Evolutionary conservation across 352 stramenopile genomes (phyloP).

Genomic region (Phytophthora agathidicida): DNA sequence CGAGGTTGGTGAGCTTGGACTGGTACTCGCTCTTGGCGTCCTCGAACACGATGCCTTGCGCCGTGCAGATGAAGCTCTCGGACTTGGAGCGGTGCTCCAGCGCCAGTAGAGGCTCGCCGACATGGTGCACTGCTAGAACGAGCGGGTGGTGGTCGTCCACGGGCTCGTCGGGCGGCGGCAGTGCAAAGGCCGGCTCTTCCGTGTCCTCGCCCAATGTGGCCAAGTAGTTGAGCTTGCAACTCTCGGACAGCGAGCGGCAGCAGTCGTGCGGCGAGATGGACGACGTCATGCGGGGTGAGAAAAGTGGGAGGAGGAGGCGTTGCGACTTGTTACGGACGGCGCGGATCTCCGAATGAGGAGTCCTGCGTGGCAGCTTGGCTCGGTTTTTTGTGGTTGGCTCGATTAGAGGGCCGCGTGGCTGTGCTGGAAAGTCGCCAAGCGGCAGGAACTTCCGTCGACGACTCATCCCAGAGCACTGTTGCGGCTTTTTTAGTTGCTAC

Average conservation of each 20-base stretch:
- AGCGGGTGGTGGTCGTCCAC: slow-evolving; percentile 22
- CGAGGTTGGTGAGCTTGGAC: slow-evolving; percentile 13
- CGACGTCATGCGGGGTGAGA: slow-evolving; percentile 6
- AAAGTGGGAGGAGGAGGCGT: neutral
- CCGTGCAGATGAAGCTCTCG: slow-evolving; percentile 39
- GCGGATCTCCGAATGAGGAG: slow-evolving; percentile 23
- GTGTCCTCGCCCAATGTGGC: slow-evolving; percentile 13
- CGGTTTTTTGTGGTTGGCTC: neutral
- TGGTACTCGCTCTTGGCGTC: slow-evolving; percentile 17
- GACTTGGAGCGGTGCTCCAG: slow-evolving; percentile 28
- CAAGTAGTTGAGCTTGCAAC: slow-evolving; percentile 16
- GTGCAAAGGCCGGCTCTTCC: neutral
- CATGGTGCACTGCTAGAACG: slow-evolving; percentile 10
- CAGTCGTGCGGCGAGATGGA: slow-evolving; percentile 3
- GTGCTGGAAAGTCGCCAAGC: neutral
- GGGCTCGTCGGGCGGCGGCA: neutral
- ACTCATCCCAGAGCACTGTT: slow-evolving; percentile 22
- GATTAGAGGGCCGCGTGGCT: neutral
- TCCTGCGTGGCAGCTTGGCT: slow-evolving; percentile 1
- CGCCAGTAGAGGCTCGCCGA: neutral
- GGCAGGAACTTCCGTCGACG: slow-evolving; percentile 15
- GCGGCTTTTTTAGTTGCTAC: slow-evolving; percentile 1
- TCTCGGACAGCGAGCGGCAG: slow-evolving; percentile 17
- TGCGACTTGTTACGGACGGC: slow-evolving; percentile 9
- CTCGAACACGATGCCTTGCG: slow-evolving; percentile 34